These are phyloP conservation scores for Mercurialis annua DNA, from an alignment of 345 rosid genomes.

Conservation along the genomic window DNA sequence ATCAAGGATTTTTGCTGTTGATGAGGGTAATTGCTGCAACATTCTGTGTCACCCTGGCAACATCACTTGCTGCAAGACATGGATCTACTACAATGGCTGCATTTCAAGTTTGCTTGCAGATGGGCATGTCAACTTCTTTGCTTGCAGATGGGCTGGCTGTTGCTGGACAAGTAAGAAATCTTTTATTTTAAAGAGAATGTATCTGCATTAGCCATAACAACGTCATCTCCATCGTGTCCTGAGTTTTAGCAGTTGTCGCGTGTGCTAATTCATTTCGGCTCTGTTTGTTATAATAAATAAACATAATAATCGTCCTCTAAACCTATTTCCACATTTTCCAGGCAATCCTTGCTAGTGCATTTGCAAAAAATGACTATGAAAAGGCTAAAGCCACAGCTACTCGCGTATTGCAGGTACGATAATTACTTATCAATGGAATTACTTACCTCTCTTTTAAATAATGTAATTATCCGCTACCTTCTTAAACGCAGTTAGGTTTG, in stretches of 20 bases:
- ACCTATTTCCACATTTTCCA: not conserved
- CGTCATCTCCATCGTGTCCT: not conserved
- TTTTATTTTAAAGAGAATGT: not conserved
- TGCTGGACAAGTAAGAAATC: constrained; percentile 29
- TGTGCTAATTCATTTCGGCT: too few relatives aligned
- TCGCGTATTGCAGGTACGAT: constrained; percentile 22
- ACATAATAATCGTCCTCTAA: too few relatives aligned
- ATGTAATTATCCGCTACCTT: not conserved
- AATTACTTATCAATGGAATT: too few relatives aligned
- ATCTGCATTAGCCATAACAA: not conserved
- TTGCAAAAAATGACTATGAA: constrained; percentile 19
- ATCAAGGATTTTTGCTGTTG: constrained; percentile 24
- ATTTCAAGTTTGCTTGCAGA: constrained; percentile 33
- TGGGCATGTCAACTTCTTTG: constrained; percentile 27
- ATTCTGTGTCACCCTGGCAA: constrained; percentile 28
- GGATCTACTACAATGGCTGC: constrained; percentile 33
- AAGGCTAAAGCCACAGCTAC: constrained; percentile 16
- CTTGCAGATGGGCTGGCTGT: constrained; percentile 33
- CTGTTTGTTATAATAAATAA: not conserved
- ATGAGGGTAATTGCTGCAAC: constrained; percentile 33
- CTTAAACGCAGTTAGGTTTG: constrained; percentile 18
- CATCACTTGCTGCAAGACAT: constrained; percentile 26
- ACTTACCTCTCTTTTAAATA: not conserved
- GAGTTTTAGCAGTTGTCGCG: too few relatives aligned
- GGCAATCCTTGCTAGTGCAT: constrained; percentile 31